Evolutionary conservation across 148 eudicot species (phyloP), one percentile per base, ranked within the genome.

Genomic region (Rhododendron mucronatum): DNA sequence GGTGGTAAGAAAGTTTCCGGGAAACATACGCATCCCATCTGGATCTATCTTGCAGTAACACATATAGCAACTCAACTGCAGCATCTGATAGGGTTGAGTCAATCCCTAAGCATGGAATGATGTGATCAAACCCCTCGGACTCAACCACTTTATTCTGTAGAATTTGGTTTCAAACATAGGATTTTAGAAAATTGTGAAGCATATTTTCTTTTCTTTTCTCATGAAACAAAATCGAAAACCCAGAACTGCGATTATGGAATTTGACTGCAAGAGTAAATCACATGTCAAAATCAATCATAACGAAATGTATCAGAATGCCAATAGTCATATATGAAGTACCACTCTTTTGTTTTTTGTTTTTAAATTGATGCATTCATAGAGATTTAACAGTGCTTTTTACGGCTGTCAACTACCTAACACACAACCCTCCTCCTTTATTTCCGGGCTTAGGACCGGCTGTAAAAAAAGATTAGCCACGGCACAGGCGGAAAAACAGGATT

Each of bases 41-140:
- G 23, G 89, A 85, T 33, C 77, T 78, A 44, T 87, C 88, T 61
- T 61, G 69, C 28, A 61, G 69, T 4, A 90, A 61, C 28, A 20
- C 67, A 61, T 61, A 61, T 7, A 61, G 86, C 87, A 90, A 79
- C 80, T 89, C 89, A 63, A 90, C 47, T 10, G 92, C 90, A 83
- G 87, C 87, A 71, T 87, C 71, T 75, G 90, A 85, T 76, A 85
- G 77, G 88, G 79, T 77, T 50, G 87, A 83, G 67, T 86, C 87
- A 83, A 16, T n/a, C 59, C 77, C 87, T 82, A 90, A 86, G 87
- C 89, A 90, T 20, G 87, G 82, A 61, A 90, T 80, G 35, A 90
- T 78, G 71, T 84, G 61, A 30, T 84, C 84, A 75, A 90, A 83
- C 44, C 89, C 88, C 82, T 71, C 65, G 53, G 85, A 85, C 81